These are phyloP conservation scores for Sclerotinia minor DNA, from an alignment of 2,329 filamentous ascomycete species.

Conservation along the genomic window DNA sequence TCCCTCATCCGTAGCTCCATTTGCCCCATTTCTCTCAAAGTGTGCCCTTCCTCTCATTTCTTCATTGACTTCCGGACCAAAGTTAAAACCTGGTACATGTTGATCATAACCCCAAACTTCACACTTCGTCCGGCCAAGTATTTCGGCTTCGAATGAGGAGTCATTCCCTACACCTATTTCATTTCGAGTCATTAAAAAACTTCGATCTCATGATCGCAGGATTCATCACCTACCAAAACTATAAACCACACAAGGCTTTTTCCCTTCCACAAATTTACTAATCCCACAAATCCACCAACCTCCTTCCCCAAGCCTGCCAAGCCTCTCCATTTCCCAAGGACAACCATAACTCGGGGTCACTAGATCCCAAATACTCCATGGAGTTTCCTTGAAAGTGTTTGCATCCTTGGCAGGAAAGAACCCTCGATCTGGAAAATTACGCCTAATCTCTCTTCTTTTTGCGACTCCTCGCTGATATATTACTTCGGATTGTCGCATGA, in stretches of 20 bases:
- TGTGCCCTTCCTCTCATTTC: slow-evolving; percentile 35
- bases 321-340: slow-evolving; percentile 46
- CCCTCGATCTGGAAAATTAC: slow-evolving; percentile 5
- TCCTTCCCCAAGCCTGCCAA: slow-evolving; percentile 46
- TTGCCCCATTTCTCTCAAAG: slow-evolving; percentile 43
- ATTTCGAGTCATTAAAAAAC: not conserved
- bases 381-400: slow-evolving; percentile 34
- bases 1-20: slow-evolving; percentile 36
- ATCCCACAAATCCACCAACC: slow-evolving; percentile 49
- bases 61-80: slow-evolving; percentile 39
- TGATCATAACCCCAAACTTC: slow-evolving; percentile 46
- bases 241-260: slow-evolving; percentile 17
- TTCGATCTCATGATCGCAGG: too few species aligned
- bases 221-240: slow-evolving; percentile 21
- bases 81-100: slow-evolving; percentile 38
- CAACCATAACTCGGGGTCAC: slow-evolving; percentile 46
- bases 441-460: slow-evolving; percentile 16
- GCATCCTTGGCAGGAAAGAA: slow-evolving; percentile 35
- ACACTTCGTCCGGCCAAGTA: slow-evolving; percentile 45
- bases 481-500: slow-evolving; percentile 15
- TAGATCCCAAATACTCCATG: slow-evolving; percentile 47
- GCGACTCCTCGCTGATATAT: slow-evolving; percentile 12
- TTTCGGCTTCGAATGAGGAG: slow-evolving; percentile 40
- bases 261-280: slow-evolving; percentile 41
- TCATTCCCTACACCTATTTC: slow-evolving; percentile 19